Evolutionary conservation across 1,284 basidiomycete genomes (phyloP).

Genomic region (Cerrena zonata): DNA sequence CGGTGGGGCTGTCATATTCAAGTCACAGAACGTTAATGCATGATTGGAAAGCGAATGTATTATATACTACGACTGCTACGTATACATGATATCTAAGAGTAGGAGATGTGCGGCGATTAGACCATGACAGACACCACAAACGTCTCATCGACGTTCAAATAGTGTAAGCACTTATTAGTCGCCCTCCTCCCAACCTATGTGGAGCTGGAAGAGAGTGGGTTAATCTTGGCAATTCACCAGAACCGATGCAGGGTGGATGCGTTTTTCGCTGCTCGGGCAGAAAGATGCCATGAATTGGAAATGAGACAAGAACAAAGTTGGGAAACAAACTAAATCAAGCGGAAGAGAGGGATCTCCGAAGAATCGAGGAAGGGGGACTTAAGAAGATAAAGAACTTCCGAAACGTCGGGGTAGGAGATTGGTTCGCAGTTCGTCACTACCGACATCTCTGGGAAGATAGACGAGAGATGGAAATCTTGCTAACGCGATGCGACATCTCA

Average conservation of each 20-base stretch:
- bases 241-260: conserved; percentile 8
- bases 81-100: not conserved
- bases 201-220: not conserved
- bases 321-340: too few relatives aligned
- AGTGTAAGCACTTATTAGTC: not conserved
- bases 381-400: too few relatives aligned
- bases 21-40: not conserved
- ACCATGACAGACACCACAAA: conserved; percentile 4
- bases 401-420: too few relatives aligned
- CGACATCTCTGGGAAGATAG: too few relatives aligned
- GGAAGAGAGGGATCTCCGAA: too few relatives aligned
- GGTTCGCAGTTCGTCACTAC: too few relatives aligned
- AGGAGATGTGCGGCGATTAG: conserved; percentile 4
- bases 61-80: not conserved
- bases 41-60: not conserved
- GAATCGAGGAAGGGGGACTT: too few relatives aligned
- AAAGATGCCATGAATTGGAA: conserved; percentile 6
- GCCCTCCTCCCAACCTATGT: not conserved
- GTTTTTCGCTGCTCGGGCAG: conserved; percentile 8
- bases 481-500: too few relatives aligned
- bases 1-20: not conserved
- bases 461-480: too few relatives aligned
- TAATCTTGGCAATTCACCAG: conserved; percentile 5
- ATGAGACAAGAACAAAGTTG: too few relatives aligned
- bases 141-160: not conserved